phyloP scores from a whole-genome alignment of 2,329 filamentous ascomycete genomes.

The Coniochaeta prunicola region DNA sequence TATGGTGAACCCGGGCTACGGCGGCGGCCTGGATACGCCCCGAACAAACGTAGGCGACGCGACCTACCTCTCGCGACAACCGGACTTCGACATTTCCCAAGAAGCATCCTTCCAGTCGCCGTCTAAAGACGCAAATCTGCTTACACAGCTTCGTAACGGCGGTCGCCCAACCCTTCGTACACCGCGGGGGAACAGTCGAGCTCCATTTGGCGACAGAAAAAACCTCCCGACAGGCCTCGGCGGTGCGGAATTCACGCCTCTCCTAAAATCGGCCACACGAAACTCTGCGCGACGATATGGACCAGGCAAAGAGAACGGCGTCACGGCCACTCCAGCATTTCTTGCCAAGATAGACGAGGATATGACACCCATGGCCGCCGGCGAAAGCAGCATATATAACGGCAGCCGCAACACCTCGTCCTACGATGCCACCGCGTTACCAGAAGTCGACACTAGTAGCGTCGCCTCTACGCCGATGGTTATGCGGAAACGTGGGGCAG shows the following conservation, averaged over 20 bases:
- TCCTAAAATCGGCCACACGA: constrained; percentile 74
- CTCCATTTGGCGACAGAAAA: constrained; percentile 62
- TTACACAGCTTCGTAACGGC: constrained; percentile 67
- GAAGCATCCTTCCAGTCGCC: constrained; percentile 83
- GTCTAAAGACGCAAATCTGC: constrained; percentile 66
- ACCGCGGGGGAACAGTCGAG: constrained; percentile 56
- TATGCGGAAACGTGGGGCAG: constrained; percentile 53
- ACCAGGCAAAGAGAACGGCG: constrained; percentile 54
- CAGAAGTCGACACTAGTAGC: constrained; percentile 67
- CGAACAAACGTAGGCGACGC: constrained; percentile 78
- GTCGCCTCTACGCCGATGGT: constrained; percentile 75
- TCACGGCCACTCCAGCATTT: constrained; percentile 60
- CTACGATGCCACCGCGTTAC: constrained; percentile 66
- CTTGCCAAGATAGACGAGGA: constrained; percentile 60
- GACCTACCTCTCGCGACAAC: constrained; percentile 64
- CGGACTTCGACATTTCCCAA: constrained; percentile 77
- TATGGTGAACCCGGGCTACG: constrained; percentile 60
- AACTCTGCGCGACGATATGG: constrained; percentile 58
- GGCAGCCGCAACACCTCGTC: constrained; percentile 56
- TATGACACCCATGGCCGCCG: constrained; percentile 65
- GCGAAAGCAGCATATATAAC: constrained; percentile 66
- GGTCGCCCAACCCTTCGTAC: constrained; percentile 59
- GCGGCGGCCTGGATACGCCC: constrained; percentile 71
- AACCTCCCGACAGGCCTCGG: constrained; percentile 61
- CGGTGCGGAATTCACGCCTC: constrained; percentile 82